Evolutionary conservation across 2,329 filamentous ascomycete species (phyloP).

Genomic region (Orbilia oligospora): DNA sequence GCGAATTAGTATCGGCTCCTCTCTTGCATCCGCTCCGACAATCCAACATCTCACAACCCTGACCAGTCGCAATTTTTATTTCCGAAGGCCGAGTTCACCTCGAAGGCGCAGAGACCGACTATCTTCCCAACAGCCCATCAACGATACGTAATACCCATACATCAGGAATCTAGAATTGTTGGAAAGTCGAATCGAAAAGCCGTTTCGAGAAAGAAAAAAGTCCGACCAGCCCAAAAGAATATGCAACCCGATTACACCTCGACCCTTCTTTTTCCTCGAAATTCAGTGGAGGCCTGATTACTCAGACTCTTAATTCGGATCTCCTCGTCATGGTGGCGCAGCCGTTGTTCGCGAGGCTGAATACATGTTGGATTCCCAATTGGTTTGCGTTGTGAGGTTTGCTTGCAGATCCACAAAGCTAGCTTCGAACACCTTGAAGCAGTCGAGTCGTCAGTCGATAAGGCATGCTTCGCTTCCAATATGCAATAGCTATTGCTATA

Average conservation of each 20-base stretch:
- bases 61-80: background rate
- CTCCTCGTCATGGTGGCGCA: slow-evolving; percentile 6
- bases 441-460: background rate
- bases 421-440: background rate
- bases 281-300: slow-evolving; percentile 12
- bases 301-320: slow-evolving; percentile 12
- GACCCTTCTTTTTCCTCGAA: background rate
- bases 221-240: background rate
- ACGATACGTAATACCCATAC: background rate
- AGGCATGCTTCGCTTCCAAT: background rate
- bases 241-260: slow-evolving; percentile 7
- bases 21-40: background rate
- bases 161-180: background rate
- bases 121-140: background rate
- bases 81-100: background rate
- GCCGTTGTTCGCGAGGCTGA: background rate
- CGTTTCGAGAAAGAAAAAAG: background rate
- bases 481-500: too few relatives aligned
- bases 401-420: background rate
- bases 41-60: background rate
- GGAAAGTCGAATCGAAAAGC: slow-evolving; percentile 14
- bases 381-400: slow-evolving; percentile 2
- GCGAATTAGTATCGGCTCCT: too few relatives aligned
- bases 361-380: slow-evolving; percentile 14
- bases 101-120: too few relatives aligned